Conservation (phyloP, 192 early-diverging fungal species). For the Backusella psychrophila region DNA sequence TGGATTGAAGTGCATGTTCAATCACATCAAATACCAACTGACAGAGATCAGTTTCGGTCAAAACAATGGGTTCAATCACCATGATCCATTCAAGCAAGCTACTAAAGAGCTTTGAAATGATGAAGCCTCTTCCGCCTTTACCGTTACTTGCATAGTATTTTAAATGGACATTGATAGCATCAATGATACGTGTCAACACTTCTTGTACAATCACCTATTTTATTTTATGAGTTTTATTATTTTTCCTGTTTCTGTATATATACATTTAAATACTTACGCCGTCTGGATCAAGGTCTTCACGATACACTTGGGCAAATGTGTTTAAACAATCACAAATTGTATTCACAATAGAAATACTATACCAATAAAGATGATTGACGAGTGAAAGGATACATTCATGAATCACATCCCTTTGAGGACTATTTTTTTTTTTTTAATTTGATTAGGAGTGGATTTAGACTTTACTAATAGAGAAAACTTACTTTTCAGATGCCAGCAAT, state of each 20-base stretch:
- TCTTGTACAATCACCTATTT: slow-evolving; percentile 49
- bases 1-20: slow-evolving; percentile 40
- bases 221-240: too few species aligned
- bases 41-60: slow-evolving; percentile 62
- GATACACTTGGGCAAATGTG: slow-evolving; percentile 57
- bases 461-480: too few species aligned
- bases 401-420: slow-evolving; percentile 39
- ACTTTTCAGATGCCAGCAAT: slow-evolving; percentile 26
- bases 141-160: slow-evolving; percentile 41
- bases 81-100: slow-evolving; percentile 80
- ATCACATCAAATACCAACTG: slow-evolving; percentile 70
- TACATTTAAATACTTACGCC: slow-evolving; percentile 30
- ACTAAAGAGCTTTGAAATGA: slow-evolving; percentile 64
- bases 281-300: slow-evolving; percentile 53
- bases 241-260: background rate
- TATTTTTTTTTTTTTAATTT: background rate
- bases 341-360: slow-evolving; percentile 56
- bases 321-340: slow-evolving; percentile 64
- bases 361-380: slow-evolving; percentile 64
- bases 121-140: slow-evolving; percentile 43
- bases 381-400: slow-evolving; percentile 64
- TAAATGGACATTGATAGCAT: slow-evolving; percentile 67
- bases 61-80: slow-evolving; percentile 54
- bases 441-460: too few species aligned
- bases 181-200: slow-evolving; percentile 64